Evolutionary conservation across 257 asterid species (phyloP).

Genomic region (Solanum clarkiae): DNA sequence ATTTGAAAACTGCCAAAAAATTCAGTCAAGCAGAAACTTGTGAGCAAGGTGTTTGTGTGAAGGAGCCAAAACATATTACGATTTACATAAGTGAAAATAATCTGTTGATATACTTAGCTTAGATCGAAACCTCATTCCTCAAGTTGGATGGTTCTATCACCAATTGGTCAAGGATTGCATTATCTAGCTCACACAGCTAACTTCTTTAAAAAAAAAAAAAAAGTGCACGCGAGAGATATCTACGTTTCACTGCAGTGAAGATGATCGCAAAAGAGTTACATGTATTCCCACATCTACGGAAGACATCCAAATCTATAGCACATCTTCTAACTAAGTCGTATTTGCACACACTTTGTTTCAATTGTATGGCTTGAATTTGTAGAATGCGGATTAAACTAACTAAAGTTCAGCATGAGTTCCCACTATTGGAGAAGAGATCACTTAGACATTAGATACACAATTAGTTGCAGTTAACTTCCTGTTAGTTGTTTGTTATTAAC

Average conservation of each 20-base stretch:
- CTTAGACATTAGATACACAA: no score
- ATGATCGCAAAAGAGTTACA: neutral
- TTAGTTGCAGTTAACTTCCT: no score
- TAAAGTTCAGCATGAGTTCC: neutral
- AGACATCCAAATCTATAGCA: neutral
- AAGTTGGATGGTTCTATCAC: neutral
- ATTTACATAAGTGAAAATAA: neutral
- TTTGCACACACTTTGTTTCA: neutral
- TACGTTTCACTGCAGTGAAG: neutral
- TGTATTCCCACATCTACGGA: neutral
- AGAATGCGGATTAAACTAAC: no score
- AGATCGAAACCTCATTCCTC: neutral
- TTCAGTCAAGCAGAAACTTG: neutral
- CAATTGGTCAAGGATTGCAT: neutral
- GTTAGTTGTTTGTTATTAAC: no score
- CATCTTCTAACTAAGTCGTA: neutral
- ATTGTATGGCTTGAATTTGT: no score
- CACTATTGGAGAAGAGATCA: no score
- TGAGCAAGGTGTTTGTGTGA: neutral
- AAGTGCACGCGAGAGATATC: neutral
- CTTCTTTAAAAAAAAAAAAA: neutral
- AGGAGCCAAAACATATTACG: neutral
- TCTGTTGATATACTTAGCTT: neutral
- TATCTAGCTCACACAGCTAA: neutral
- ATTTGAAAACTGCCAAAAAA: neutral